A percentile compares a stretch with the other conserved stretches of the same genome.
phyloP scores from a whole-genome alignment of 2,329 filamentous ascomycete species.

The Ophiostoma pallidulum region DNA sequence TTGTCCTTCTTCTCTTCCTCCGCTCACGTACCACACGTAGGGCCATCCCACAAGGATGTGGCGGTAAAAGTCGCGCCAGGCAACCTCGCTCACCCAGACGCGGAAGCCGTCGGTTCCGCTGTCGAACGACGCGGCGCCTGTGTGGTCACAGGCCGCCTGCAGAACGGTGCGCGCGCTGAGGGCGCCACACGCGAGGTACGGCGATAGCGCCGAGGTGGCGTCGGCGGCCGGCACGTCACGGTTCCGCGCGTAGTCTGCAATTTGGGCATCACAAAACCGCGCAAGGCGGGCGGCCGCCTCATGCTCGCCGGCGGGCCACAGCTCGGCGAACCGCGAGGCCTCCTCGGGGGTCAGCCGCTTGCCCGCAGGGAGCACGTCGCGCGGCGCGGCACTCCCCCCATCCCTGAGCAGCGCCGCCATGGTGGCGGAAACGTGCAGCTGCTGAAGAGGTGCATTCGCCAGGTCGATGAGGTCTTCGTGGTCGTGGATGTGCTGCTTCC shows the following conservation, averaged over 20 bases:
- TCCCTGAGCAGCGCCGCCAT: too few relatives aligned
- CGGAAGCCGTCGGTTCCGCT: constrained; percentile 56
- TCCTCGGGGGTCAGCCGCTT: constrained; percentile 54
- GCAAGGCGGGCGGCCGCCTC: constrained; percentile 56
- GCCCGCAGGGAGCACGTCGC: constrained; percentile 49
- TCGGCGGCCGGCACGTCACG: constrained; percentile 57
- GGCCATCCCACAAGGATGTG: constrained; percentile 81
- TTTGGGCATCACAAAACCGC: constrained; percentile 50
- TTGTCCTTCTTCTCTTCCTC: too few relatives aligned
- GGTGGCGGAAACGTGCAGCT: constrained; percentile 32
- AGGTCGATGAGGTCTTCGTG: constrained; percentile 58
- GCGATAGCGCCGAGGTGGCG: constrained; percentile 59
- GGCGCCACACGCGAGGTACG: constrained; percentile 59
- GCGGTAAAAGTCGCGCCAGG: constrained; percentile 83
- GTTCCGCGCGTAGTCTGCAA: constrained; percentile 17
- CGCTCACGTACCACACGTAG: constrained; percentile 45
- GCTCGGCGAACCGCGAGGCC: constrained; percentile 41
- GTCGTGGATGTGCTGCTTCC: constrained; percentile 62
- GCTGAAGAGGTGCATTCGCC: constrained; percentile 47
- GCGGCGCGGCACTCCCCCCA: too few relatives aligned
- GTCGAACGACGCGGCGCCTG: constrained; percentile 56
- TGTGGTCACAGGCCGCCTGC: constrained; percentile 47
- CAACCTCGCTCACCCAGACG: constrained; percentile 72
- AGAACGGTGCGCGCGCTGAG: constrained; percentile 59
- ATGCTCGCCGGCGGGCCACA: constrained; percentile 48